Percentiles rank a stretch among this genome's conserved stretches.
phyloP scores from a whole-genome alignment of 805 yeast species.

The Saccharomycopsis fodiens region DNA sequence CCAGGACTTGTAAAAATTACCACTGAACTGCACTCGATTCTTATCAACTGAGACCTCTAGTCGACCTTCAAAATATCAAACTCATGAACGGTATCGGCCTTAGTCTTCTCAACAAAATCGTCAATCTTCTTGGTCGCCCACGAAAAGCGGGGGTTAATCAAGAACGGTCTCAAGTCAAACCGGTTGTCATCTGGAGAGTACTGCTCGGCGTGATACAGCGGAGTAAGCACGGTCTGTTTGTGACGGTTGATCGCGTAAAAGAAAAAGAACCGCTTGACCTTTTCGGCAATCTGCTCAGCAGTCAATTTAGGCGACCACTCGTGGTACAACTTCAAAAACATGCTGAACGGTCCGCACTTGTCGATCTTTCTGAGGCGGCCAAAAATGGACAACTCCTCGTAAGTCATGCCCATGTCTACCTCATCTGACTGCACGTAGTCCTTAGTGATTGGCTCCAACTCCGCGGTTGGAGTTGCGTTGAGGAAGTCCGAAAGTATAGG shows the following conservation, averaged over 20 bases:
- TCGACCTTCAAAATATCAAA: conserved; percentile 13
- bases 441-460: conserved; percentile 91
- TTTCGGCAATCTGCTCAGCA: conserved; percentile 81
- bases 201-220: conserved; percentile 95
- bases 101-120: conserved; percentile 40
- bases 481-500: conserved; percentile 76
- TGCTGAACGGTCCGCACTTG: conserved; percentile 93
- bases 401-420: conserved; percentile 97
- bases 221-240: conserved; percentile 96
- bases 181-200: conserved; percentile 98
- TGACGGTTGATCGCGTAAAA: conserved; percentile 94
- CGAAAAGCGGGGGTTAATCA: conserved; percentile 81
- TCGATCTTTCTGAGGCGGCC: conserved; percentile 88
- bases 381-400: conserved; percentile 84
- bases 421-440: conserved; percentile 94
- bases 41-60: too few relatives aligned
- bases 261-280: conserved; percentile 88
- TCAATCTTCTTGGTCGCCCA: conserved; percentile 91
- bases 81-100: neutral
- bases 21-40: too few relatives aligned
- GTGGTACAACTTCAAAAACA: conserved; percentile 84
- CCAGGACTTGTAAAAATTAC: too few relatives aligned
- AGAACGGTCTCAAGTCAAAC: conserved; percentile 91
- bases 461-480: conserved; percentile 96
- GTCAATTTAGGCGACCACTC: conserved; percentile 84